A percentile compares a stretch with the other conserved stretches of the same genome.
Evolutionary conservation across 305 asterid species (phyloP).

Genomic region (Galium porrigens): DNA sequence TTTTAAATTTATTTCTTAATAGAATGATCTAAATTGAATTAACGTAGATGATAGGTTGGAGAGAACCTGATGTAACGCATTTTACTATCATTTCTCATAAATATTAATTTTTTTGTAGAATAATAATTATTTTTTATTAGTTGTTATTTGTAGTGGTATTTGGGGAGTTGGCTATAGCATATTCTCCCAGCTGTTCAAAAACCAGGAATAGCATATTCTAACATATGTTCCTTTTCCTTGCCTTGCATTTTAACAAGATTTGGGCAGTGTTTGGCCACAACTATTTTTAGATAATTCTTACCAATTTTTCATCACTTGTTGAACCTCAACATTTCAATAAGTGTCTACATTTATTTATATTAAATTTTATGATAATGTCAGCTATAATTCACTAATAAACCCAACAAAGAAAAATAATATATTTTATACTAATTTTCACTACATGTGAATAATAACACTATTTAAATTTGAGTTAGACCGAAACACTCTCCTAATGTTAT

Average conservation of each 20-base stretch:
- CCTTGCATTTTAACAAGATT: neutral
- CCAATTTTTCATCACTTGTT: neutral
- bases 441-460: no score
- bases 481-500: no score
- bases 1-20: no score
- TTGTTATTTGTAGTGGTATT: no score
- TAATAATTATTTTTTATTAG: no score
- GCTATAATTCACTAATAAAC: neutral
- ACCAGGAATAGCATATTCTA: slow-evolving; percentile 5
- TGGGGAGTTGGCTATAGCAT: neutral
- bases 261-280: neutral
- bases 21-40: no score
- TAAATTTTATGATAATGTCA: neutral
- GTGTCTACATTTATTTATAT: neutral
- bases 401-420: neutral
- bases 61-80: no score
- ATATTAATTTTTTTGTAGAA: no score
- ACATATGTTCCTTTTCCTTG: neutral
- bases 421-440: no score
- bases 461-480: no score
- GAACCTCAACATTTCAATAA: neutral
- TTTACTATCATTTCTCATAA: no score
- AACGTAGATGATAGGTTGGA: no score
- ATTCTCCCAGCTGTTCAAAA: neutral
- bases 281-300: neutral